phyloP scores from a whole-genome alignment of 208 protist species.

The Naegleria lovaniensis region DNA sequence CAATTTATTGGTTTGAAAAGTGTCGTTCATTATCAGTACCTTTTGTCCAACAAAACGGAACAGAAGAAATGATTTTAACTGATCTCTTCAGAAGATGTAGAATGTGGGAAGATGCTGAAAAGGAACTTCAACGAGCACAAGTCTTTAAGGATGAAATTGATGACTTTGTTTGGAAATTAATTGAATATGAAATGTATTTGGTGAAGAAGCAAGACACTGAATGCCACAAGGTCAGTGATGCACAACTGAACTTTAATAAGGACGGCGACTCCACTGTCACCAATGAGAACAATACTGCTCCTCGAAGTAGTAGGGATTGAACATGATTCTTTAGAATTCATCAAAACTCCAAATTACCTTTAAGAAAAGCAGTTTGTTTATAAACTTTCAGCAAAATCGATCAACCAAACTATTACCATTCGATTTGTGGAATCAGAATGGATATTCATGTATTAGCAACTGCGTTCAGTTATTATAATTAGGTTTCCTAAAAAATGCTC shows the following conservation, averaged over 20 bases:
- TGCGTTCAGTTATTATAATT: too few relatives aligned
- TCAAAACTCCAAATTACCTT: too few relatives aligned
- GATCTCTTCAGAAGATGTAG: neutral
- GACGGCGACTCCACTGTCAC: neutral
- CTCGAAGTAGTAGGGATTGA: too few relatives aligned
- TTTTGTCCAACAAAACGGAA: neutral
- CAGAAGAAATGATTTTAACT: neutral
- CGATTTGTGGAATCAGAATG: too few relatives aligned
- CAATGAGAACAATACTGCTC: too few relatives aligned
- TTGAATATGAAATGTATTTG: neutral
- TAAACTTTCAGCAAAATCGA: too few relatives aligned
- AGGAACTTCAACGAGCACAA: neutral
- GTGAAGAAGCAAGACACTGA: neutral
- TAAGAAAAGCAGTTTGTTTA: too few relatives aligned
- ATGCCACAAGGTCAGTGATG: neutral
- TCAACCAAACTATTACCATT: too few relatives aligned
- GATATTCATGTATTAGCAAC: too few relatives aligned
- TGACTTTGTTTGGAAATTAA: neutral
- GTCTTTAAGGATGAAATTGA: neutral
- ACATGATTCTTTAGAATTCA: too few relatives aligned
- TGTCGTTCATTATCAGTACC: neutral
- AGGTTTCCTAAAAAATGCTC: too few relatives aligned
- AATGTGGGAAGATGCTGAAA: neutral
- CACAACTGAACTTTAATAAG: neutral
- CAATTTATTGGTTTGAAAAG: neutral